phyloP scores from a whole-genome alignment of 1,139 yeast species.

The Saccharomyces hybrid region DNA sequence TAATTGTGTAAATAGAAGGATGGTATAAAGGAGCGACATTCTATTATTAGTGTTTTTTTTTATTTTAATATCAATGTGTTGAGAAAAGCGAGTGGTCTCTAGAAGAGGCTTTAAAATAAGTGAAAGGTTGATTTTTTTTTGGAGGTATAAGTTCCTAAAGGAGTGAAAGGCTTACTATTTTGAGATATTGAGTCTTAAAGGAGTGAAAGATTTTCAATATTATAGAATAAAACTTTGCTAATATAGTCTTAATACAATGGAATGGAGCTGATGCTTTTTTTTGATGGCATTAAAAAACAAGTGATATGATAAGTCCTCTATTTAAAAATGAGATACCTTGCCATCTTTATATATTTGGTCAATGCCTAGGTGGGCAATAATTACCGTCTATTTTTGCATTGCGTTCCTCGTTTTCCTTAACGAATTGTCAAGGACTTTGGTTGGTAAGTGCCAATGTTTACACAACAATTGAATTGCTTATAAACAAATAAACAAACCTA shows the following conservation, averaged over 20 bases:
- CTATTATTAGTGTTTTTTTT: not conserved
- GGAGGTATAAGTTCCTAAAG: not conserved
- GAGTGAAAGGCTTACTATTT: not conserved
- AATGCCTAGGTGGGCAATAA: not conserved
- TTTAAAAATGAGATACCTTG: not conserved
- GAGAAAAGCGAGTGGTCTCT: not conserved
- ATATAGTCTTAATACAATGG: not conserved
- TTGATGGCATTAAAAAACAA: not conserved
- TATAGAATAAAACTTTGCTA: not conserved
- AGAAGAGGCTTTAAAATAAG: not conserved
- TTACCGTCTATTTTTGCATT: not conserved
- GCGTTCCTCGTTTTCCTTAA: not conserved
- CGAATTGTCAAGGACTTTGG: not conserved
- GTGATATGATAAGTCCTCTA: not conserved
- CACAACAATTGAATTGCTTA: not conserved
- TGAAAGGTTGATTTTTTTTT: not conserved
- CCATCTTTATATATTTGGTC: not conserved
- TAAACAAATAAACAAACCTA: not conserved
- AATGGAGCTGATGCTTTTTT: not conserved
- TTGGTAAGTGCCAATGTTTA: not conserved
- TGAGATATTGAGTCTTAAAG: not conserved
- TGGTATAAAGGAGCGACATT: slow-evolving; percentile 2
- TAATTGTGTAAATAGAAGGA: not conserved
- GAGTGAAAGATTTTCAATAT: not conserved
- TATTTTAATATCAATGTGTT: not conserved